phyloP scores from a whole-genome alignment of 345 rosid genomes.

The Eucalyptus marginata region DNA sequence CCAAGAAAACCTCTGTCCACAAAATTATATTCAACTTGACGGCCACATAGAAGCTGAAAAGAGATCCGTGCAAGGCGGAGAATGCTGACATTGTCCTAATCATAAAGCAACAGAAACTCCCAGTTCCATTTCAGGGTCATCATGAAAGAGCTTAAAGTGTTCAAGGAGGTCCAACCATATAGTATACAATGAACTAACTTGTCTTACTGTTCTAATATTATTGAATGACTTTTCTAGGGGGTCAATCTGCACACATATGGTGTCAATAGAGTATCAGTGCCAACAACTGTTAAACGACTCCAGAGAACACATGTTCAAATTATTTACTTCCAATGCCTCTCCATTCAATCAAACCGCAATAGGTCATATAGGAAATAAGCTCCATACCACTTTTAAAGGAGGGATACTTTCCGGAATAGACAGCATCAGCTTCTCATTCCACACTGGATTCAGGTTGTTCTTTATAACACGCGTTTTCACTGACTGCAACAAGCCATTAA shows the following conservation, averaged over 20 bases:
- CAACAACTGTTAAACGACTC: not conserved
- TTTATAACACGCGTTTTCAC: constrained; percentile 89
- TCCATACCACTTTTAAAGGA: constrained; percentile 78
- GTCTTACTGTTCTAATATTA: not conserved
- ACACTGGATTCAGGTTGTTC: constrained; percentile 92
- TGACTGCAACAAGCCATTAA: constrained; percentile 31
- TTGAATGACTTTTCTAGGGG: not conserved
- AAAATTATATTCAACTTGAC: not conserved
- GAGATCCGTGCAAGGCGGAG: not conserved
- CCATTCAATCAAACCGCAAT: not conserved
- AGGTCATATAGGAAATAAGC: not conserved
- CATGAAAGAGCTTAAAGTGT: not conserved
- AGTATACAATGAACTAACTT: not conserved
- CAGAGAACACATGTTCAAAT: not conserved
- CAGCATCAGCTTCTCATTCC: constrained; percentile 94
- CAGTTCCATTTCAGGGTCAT: not conserved
- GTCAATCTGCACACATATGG: not conserved
- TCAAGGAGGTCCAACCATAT: not conserved
- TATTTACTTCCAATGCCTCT: not conserved
- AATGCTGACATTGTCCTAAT: not conserved
- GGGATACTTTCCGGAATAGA: constrained; percentile 89
- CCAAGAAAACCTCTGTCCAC: not conserved
- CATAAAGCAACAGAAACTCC: not conserved
- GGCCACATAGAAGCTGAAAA: not conserved
- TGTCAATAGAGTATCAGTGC: not conserved